Conservation (phyloP, 345 rosid genomes). For the Anacardium occidentale region DNA sequence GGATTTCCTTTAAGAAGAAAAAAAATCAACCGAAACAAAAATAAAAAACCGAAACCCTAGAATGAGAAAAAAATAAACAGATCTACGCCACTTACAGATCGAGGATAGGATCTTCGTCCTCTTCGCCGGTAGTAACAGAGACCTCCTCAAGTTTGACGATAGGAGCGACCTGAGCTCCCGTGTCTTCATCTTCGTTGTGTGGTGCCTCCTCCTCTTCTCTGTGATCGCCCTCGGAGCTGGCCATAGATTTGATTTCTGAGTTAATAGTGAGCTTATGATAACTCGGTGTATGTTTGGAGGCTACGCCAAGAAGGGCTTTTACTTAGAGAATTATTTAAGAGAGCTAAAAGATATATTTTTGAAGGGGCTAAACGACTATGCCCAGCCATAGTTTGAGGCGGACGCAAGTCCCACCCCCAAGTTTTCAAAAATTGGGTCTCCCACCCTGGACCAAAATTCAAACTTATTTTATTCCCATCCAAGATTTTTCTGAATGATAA, state of each 20-base stretch:
- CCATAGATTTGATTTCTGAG: slow-evolving; percentile 32
- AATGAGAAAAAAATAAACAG: neutral
- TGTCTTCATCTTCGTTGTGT: slow-evolving; percentile 84
- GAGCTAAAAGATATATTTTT: too few relatives aligned
- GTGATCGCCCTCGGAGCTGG: slow-evolving; percentile 45
- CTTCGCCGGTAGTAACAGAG: slow-evolving; percentile 84
- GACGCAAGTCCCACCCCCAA: too few relatives aligned
- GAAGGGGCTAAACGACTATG: too few relatives aligned
- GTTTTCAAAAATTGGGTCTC: too few relatives aligned
- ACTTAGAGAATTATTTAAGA: neutral
- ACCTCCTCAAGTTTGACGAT: slow-evolving; percentile 79
- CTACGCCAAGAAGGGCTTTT: slow-evolving; percentile 9
- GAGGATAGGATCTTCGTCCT: slow-evolving; percentile 70
- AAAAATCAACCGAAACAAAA: slow-evolving; percentile 23
- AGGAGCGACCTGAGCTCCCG: slow-evolving; percentile 89
- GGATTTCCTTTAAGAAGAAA: slow-evolving; percentile 56
- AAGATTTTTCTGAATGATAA: too few relatives aligned
- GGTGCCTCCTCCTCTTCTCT: slow-evolving; percentile 65
- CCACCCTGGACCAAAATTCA: too few relatives aligned
- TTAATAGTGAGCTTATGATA: neutral
- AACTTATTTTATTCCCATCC: too few relatives aligned
- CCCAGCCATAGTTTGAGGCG: too few relatives aligned
- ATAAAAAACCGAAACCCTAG: neutral
- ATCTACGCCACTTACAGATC: slow-evolving; percentile 54
- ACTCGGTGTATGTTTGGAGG: too few relatives aligned